phyloP scores from a whole-genome alignment of 345 rosid species.

The Arabis alpina region DNA sequence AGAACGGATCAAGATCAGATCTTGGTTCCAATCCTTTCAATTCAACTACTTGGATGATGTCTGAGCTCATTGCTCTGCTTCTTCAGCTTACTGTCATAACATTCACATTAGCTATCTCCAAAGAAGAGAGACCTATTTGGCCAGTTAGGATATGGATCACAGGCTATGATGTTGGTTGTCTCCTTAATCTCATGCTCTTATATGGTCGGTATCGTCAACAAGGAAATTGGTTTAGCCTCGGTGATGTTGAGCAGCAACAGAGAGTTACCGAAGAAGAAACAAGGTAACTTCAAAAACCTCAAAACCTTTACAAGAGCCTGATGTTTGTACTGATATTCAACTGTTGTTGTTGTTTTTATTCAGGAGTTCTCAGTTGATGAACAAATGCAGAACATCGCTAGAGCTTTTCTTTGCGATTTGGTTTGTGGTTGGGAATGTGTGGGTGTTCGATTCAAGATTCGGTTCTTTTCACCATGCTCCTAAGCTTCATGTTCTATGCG shows the following conservation, averaged over 20 bases:
- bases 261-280: slow-evolving; percentile 75
- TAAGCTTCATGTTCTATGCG: slow-evolving; percentile 81
- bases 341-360: neutral
- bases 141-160: slow-evolving; percentile 91
- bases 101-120: slow-evolving; percentile 68
- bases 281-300: slow-evolving; percentile 51
- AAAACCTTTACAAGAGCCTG: slow-evolving; percentile 5
- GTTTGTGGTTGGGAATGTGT: slow-evolving; percentile 98
- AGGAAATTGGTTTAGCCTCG: slow-evolving; percentile 54
- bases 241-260: slow-evolving; percentile 73
- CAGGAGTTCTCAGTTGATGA: slow-evolving; percentile 86
- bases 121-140: slow-evolving; percentile 84
- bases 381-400: slow-evolving; percentile 81
- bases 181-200: slow-evolving; percentile 68
- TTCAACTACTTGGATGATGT: slow-evolving; percentile 84
- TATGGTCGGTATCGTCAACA: slow-evolving; percentile 75
- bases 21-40: slow-evolving; percentile 94
- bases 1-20: slow-evolving; percentile 85
- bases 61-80: slow-evolving; percentile 75
- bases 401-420: slow-evolving; percentile 99
- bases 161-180: slow-evolving; percentile 83
- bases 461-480: slow-evolving; percentile 84
- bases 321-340: slow-evolving; percentile 17
- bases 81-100: slow-evolving; percentile 68
- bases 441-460: slow-evolving; percentile 95